Percentiles rank a stretch among this genome's conserved stretches.
Evolutionary conservation across 768 basidiomycete species (phyloP).

Genomic region (Mycena maculata): DNA sequence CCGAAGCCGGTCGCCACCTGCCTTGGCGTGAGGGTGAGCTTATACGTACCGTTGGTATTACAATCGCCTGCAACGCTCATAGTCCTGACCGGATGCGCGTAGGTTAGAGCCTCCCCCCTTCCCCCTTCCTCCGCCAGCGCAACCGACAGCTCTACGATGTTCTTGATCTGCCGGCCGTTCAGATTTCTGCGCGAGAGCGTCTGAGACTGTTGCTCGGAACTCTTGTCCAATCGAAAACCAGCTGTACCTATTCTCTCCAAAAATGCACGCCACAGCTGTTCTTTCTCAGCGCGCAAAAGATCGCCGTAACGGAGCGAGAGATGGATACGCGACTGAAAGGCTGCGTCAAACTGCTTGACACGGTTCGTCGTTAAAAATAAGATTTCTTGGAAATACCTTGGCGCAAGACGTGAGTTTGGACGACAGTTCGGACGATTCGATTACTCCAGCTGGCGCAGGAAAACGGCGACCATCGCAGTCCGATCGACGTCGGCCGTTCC

Average conservation of each 20-base stretch:
- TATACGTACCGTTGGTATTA: no score
- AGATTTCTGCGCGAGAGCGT: constrained; percentile 12
- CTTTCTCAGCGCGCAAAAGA: constrained; percentile 5
- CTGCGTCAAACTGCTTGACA: constrained; percentile 33
- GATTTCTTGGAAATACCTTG: constrained; percentile 46
- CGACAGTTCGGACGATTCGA: neutral
- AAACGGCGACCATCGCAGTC: constrained; percentile 49
- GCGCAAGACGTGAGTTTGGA: neutral
- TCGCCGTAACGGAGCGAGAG: constrained; percentile 18
- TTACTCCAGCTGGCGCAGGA: constrained; percentile 47
- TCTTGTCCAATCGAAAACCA: neutral
- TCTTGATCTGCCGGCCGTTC: constrained; percentile 29
- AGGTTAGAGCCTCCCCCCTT: no score
- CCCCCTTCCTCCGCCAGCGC: constrained; percentile 16
- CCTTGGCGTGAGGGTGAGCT: no score
- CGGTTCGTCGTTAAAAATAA: constrained; percentile 50
- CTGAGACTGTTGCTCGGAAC: neutral
- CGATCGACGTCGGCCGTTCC: constrained; percentile 36
- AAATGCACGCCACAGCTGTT: constrained; percentile 23
- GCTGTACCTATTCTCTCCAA: neutral
- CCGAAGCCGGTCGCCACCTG: no score
- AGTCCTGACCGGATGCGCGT: no score
- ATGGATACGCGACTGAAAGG: constrained; percentile 27
- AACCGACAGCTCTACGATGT: constrained; percentile 13
- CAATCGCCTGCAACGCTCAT: no score